phyloP scores from a whole-genome alignment of 2,329 filamentous ascomycete species.

The Alternaria longipes region DNA sequence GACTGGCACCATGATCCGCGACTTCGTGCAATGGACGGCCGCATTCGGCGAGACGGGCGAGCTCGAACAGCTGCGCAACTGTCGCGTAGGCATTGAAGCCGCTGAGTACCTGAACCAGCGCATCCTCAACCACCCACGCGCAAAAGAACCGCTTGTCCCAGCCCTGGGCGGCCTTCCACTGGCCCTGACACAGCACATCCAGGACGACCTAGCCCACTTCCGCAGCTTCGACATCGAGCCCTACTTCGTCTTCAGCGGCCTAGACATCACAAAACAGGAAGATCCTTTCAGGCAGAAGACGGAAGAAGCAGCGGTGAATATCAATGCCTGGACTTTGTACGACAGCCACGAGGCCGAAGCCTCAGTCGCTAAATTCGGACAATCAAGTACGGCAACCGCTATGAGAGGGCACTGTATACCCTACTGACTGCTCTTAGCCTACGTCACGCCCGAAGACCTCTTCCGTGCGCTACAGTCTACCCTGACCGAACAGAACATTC shows the following conservation, averaged over 20 bases:
- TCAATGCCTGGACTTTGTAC: conserved; percentile 87
- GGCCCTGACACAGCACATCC: conserved; percentile 77
- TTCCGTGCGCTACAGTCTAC: conserved; percentile 80
- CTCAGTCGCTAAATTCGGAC: conserved; percentile 87
- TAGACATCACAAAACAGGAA: conserved; percentile 76
- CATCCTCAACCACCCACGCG: conserved; percentile 65
- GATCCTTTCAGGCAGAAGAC: conserved; percentile 68
- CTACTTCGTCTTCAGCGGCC: conserved; percentile 90
- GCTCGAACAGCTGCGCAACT: conserved; percentile 76
- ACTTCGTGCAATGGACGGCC: conserved; percentile 66
- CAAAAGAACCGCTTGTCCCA: conserved; percentile 86
- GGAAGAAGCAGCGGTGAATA: conserved; percentile 72
- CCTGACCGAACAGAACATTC: conserved; percentile 72
- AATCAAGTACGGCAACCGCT: conserved; percentile 67
- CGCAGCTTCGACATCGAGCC: conserved; percentile 75
- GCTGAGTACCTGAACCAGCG: conserved; percentile 81
- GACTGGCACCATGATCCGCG: conserved; percentile 52
- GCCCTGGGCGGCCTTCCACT: conserved; percentile 89
- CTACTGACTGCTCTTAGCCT: conserved; percentile 61
- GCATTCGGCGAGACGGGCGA: conserved; percentile 66
- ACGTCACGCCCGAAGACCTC: conserved; percentile 70
- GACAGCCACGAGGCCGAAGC: conserved; percentile 79
- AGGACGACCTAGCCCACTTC: conserved; percentile 78
- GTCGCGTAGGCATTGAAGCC: conserved; percentile 85
- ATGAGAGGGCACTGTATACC: background rate